A percentile compares a stretch with the other conserved stretches of the same genome.
phyloP scores from a whole-genome alignment of 2,329 filamentous ascomycete genomes.

The Trichoderma sp. region DNA sequence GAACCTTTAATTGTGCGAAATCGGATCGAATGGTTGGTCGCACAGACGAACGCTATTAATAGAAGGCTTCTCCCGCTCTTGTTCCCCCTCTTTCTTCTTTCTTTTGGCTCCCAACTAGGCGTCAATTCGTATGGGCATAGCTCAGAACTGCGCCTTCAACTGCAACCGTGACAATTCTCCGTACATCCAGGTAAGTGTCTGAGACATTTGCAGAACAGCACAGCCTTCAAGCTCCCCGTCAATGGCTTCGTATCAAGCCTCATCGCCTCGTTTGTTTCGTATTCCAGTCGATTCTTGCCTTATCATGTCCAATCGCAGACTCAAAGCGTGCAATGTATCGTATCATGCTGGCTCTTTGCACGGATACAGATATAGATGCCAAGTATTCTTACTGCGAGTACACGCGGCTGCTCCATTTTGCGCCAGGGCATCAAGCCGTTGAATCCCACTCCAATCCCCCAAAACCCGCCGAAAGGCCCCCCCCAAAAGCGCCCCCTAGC shows the following conservation, averaged over 20 bases:
- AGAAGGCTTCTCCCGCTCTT: neutral
- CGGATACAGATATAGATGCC: neutral
- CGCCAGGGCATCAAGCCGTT: neutral
- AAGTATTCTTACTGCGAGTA: neutral
- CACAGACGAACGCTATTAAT: neutral
- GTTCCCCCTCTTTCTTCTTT: neutral
- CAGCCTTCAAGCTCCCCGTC: neutral
- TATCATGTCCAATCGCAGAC: neutral
- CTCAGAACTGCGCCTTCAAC: neutral
- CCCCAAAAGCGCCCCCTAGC: neutral
- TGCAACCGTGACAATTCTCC: neutral
- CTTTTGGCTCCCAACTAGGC: neutral
- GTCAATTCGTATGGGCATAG: neutral
- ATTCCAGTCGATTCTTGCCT: neutral
- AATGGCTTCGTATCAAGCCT: neutral
- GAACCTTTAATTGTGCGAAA: neutral
- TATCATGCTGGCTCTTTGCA: neutral
- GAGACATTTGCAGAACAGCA: neutral
- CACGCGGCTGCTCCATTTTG: slow-evolving; percentile 4
- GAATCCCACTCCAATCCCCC: neutral
- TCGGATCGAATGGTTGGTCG: neutral
- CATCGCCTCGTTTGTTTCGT: neutral
- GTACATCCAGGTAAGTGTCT: neutral
- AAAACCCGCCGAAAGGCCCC: neutral
- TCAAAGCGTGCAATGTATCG: neutral